Evolutionary conservation across 2,329 filamentous ascomycete genomes (phyloP).

Genomic region (Leptosphaerulina australis): DNA sequence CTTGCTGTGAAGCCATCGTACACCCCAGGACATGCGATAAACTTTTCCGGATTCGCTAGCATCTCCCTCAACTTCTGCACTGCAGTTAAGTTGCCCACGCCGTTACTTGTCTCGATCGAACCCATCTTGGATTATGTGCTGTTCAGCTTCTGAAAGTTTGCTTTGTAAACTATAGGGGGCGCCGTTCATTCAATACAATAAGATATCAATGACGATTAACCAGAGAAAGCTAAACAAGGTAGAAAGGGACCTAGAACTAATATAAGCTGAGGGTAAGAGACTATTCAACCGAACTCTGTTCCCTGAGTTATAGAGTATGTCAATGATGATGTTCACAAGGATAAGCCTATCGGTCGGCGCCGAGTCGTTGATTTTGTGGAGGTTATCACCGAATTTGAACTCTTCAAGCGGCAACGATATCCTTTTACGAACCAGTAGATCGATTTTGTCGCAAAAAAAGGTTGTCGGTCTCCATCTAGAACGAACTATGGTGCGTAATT

Average conservation of each 20-base stretch:
- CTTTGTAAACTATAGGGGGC: constrained; percentile 1
- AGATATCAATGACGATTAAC: neutral
- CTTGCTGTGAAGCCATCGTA: constrained; percentile 72
- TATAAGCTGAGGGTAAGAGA: neutral
- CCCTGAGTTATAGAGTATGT: constrained; percentile 1
- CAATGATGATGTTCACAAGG: constrained; percentile 7
- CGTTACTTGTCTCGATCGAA: constrained; percentile 9
- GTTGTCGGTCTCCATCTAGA: constrained; percentile 9
- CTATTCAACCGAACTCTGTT: constrained; percentile 1
- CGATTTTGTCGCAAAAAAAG: neutral
- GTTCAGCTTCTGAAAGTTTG: neutral
- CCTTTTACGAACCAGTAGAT: neutral
- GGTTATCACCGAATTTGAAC: neutral
- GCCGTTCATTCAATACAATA: constrained; percentile 6
- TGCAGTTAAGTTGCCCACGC: constrained; percentile 26
- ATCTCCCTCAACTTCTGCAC: constrained; percentile 42
- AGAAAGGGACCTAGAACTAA: neutral
- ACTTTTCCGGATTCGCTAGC: constrained; percentile 40
- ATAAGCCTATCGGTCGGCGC: neutral
- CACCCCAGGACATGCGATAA: constrained; percentile 67
- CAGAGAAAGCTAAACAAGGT: neutral
- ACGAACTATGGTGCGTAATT: constrained; percentile 4
- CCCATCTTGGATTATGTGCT: constrained; percentile 10
- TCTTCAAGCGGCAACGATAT: neutral
- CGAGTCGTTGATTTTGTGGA: neutral